phyloP scores from a whole-genome alignment of 1,284 basidiomycete genomes.

The Puccinia novopanici region DNA sequence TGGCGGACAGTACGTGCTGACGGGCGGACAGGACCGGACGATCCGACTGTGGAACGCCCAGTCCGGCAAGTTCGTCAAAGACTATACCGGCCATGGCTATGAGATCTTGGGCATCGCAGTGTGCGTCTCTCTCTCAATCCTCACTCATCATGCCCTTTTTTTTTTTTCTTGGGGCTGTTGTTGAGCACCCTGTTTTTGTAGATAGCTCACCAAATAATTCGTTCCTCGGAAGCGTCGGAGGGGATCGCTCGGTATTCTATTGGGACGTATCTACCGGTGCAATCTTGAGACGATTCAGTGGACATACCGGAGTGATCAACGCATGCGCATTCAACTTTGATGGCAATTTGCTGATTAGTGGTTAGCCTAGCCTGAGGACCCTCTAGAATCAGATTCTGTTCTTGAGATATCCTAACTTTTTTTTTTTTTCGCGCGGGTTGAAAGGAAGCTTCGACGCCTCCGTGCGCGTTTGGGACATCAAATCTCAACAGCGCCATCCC shows the following conservation, averaged over 20 bases:
- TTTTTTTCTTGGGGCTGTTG: neutral
- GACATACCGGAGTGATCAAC: constrained; percentile 87
- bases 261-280: constrained; percentile 92
- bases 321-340: constrained; percentile 86
- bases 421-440: neutral
- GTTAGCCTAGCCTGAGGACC: constrained; percentile 63
- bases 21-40: constrained; percentile 85
- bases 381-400: neutral
- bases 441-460: constrained; percentile 54
- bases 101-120: constrained; percentile 87
- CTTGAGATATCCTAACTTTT: neutral
- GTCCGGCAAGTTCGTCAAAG: constrained; percentile 81
- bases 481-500: constrained; percentile 74
- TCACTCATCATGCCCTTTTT: neutral
- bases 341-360: constrained; percentile 79
- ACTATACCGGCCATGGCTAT: constrained; percentile 86
- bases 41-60: constrained; percentile 88
- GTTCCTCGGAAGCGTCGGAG: constrained; percentile 88
- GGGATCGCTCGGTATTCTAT: constrained; percentile 84
- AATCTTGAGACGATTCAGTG: constrained; percentile 76
- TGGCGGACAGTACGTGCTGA: constrained; percentile 77
- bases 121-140: constrained; percentile 62
- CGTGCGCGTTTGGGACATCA: constrained; percentile 60
- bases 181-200: neutral
- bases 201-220: constrained; percentile 84